phyloP scores from a whole-genome alignment of 192 early-diverging fungal species.

The Gamsiella multidivaricata region DNA sequence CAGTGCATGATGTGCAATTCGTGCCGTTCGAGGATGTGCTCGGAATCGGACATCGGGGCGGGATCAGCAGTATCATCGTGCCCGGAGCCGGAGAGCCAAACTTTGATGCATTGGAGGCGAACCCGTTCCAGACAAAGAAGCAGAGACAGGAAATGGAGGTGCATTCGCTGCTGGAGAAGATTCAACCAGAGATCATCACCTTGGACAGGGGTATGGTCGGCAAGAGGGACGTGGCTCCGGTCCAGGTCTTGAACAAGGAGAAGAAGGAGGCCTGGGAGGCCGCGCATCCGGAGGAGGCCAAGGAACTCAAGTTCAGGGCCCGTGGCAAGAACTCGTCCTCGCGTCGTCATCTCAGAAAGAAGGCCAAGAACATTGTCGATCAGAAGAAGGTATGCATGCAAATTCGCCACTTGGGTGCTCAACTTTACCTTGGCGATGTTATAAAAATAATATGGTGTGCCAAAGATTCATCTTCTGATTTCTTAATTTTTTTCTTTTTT shows the following conservation, averaged over 20 bases:
- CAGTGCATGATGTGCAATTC: slow-evolving; percentile 72
- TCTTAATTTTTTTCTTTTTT: background rate
- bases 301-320: slow-evolving; percentile 67
- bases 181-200: slow-evolving; percentile 93
- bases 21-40: slow-evolving; percentile 98
- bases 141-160: slow-evolving; percentile 93
- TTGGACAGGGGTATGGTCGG: slow-evolving; percentile 88
- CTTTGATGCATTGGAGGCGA: slow-evolving; percentile 92
- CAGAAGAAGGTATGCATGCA: slow-evolving; percentile 65
- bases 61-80: slow-evolving; percentile 84
- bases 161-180: slow-evolving; percentile 87
- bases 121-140: slow-evolving; percentile 90
- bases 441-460: no score
- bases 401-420: no score
- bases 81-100: slow-evolving; percentile 97
- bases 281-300: slow-evolving; percentile 55
- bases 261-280: slow-evolving; percentile 68
- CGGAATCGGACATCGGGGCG: slow-evolving; percentile 81
- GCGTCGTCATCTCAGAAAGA: slow-evolving; percentile 80
- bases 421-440: no score
- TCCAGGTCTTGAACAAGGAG: slow-evolving; percentile 70
- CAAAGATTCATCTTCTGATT: background rate
- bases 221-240: slow-evolving; percentile 74
- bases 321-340: slow-evolving; percentile 82
- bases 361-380: slow-evolving; percentile 87